A percentile compares a stretch with the other conserved stretches of the same genome.
Conservation (phyloP, 495 filamentous ascomycete species). For the Tetracladium setigerum region DNA sequence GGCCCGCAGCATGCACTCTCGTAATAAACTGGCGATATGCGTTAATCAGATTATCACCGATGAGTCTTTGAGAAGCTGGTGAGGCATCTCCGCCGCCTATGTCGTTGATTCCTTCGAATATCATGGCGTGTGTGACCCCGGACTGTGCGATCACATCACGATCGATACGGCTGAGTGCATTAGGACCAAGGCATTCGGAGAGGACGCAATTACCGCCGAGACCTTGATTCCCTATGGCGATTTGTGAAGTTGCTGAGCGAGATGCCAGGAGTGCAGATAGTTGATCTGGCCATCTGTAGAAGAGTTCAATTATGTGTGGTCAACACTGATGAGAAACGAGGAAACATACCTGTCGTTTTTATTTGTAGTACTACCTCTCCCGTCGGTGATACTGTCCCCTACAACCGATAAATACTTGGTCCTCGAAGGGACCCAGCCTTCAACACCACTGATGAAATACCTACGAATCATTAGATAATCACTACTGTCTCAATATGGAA, state of each 20-base stretch:
- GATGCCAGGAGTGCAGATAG: slow-evolving; percentile 40
- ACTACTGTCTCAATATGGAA: too few species aligned
- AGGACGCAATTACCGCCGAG: slow-evolving; percentile 66
- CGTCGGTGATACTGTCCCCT: slow-evolving; percentile 72
- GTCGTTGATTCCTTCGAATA: slow-evolving; percentile 73
- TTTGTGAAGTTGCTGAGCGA: too few species aligned
- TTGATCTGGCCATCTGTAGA: slow-evolving; percentile 55
- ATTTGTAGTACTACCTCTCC: slow-evolving; percentile 55
- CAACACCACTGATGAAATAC: slow-evolving; percentile 53
- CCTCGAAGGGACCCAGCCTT: slow-evolving; percentile 42
- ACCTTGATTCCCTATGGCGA: slow-evolving; percentile 62
- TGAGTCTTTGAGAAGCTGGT: slow-evolving; percentile 35
- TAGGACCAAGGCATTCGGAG: slow-evolving; percentile 54
- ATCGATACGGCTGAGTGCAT: slow-evolving; percentile 51
- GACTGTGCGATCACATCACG: slow-evolving; percentile 53
- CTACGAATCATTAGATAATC: too few species aligned
- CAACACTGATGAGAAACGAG: neutral
- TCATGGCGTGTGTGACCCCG: slow-evolving; percentile 52
- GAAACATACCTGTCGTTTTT: slow-evolving; percentile 50
- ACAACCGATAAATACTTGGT: slow-evolving; percentile 49
- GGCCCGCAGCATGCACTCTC: slow-evolving; percentile 44
- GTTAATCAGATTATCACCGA: slow-evolving; percentile 43
- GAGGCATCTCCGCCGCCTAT: slow-evolving; percentile 42
- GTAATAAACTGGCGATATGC: slow-evolving; percentile 50
- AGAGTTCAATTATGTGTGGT: neutral